Evolutionary conservation across 306 rosid genomes (phyloP).

Genomic region (Vigna nakashimae): DNA sequence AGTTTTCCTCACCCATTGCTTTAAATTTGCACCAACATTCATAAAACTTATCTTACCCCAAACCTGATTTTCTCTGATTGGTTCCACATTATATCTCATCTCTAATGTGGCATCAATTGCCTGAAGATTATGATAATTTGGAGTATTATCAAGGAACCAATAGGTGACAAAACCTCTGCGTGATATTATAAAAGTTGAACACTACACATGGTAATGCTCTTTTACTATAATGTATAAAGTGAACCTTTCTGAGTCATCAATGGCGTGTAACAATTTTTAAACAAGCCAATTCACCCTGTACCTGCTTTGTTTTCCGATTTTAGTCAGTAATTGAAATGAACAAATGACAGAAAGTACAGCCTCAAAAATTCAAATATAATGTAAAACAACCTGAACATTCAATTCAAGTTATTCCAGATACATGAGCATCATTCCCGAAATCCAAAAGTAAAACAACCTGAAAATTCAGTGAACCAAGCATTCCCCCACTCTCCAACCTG

Average conservation of each 20-base stretch:
- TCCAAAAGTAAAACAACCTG: conserved; percentile 1
- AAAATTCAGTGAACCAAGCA: conserved; percentile 16
- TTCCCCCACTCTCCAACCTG: background rate
- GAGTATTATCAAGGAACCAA: conserved; percentile 5
- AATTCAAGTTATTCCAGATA: conserved; percentile 13
- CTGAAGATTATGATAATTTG: conserved; percentile 6
- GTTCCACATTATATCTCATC: background rate
- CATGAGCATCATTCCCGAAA: conserved; percentile 13
- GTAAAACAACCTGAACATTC: background rate
- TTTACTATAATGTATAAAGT: background rate
- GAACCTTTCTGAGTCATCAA: background rate
- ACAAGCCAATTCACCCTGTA: background rate
- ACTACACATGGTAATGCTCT: background rate
- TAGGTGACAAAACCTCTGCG: conserved; percentile 4
- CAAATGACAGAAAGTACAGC: background rate
- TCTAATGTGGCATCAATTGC: conserved; percentile 13
- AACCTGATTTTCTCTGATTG: conserved; percentile 16
- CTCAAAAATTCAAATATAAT: conserved; percentile 16
- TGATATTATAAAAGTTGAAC: background rate
- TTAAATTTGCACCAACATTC: conserved; percentile 18
- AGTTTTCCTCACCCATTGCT: background rate
- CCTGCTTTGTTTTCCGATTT: conserved; percentile 3
- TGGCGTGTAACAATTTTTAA: background rate
- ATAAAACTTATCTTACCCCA: conserved; percentile 9
- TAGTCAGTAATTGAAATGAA: background rate